Conservation (phyloP, 257 asterid species). For the Scutellaria galericulata region DNA sequence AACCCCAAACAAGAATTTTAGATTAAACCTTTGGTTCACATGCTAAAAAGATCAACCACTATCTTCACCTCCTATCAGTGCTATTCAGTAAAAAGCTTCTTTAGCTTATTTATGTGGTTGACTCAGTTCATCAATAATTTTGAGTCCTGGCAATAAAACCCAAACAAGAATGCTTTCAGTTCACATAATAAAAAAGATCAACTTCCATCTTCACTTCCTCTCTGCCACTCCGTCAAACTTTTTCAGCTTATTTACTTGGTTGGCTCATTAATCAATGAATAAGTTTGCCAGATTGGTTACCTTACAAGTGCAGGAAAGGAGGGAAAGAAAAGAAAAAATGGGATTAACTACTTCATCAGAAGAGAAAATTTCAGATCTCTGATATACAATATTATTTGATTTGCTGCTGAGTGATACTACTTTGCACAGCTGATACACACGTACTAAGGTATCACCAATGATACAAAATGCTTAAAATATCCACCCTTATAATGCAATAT, state of each 20-base stretch:
- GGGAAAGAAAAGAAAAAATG: neutral
- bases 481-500: slow-evolving; percentile 3
- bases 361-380: neutral
- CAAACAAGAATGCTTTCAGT: too few species aligned
- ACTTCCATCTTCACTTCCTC: too few species aligned
- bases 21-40: neutral
- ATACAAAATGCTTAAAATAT: slow-evolving; percentile 18
- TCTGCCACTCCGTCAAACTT: too few species aligned
- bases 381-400: slow-evolving; percentile 2
- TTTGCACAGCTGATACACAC: slow-evolving; percentile 19
- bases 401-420: neutral
- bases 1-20: neutral
- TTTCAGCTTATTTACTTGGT: too few species aligned
- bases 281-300: neutral
- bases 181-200: too few species aligned
- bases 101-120: slow-evolving; percentile 1
- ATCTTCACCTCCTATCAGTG: neutral
- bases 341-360: slow-evolving; percentile 5
- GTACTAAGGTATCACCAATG: neutral
- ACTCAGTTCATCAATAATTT: neutral
- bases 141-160: too few species aligned
- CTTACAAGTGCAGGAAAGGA: neutral
- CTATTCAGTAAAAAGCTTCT: neutral
- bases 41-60: neutral
- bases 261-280: too few species aligned